phyloP scores from a whole-genome alignment of 305 asterid species.

The Fraxinus sp. region DNA sequence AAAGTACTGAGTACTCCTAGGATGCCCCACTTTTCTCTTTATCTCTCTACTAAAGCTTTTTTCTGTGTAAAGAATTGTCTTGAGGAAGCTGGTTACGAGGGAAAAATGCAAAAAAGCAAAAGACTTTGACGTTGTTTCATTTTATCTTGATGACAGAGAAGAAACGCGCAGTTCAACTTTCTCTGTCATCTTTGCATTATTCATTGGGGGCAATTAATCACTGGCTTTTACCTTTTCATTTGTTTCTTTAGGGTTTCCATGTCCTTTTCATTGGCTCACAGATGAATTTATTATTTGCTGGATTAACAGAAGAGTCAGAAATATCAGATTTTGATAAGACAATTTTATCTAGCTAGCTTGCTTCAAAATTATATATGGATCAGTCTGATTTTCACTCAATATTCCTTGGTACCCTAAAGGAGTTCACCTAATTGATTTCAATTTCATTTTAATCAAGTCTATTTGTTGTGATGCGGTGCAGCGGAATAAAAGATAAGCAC shows the following conservation, averaged over 20 bases:
- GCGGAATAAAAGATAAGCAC: not conserved
- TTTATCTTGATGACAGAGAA: constrained; percentile 21
- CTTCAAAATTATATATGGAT: not conserved
- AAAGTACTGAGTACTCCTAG: not conserved
- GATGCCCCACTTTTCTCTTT: not conserved
- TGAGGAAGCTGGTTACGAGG: not conserved
- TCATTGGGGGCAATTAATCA: constrained; percentile 29
- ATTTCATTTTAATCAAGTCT: not conserved
- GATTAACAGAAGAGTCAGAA: constrained; percentile 27
- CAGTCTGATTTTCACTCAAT: constrained; percentile 8
- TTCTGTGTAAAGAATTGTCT: not conserved
- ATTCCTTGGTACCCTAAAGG: constrained; percentile 21
- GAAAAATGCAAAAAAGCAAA: not conserved
- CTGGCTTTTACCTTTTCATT: constrained; percentile 17
- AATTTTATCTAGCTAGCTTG: constrained; percentile 16
- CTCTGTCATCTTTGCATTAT: constrained; percentile 40
- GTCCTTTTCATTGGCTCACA: constrained; percentile 28
- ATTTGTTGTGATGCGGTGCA: not conserved
- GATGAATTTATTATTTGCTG: constrained; percentile 20
- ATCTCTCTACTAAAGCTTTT: not conserved
- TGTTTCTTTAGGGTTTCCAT: constrained; percentile 17
- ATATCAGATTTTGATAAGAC: constrained; percentile 33
- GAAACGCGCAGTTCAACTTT: constrained; percentile 34
- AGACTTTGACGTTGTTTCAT: not conserved
- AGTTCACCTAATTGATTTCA: not conserved